Evolutionary conservation across 345 rosid species (phyloP).

Genomic region (Heritiera littoralis): DNA sequence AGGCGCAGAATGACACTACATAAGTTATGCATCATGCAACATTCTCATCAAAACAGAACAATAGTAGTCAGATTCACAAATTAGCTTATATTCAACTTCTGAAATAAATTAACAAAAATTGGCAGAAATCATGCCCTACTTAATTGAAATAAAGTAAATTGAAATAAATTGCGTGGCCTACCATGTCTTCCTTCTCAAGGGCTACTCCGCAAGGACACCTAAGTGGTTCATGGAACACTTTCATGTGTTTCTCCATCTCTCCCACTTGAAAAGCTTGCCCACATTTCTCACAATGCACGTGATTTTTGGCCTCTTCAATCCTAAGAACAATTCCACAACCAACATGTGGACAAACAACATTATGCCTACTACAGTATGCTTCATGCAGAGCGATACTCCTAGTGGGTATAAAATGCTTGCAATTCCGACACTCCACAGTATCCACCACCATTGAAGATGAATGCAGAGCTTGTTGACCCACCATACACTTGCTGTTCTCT

Average conservation of each 20-base stretch:
- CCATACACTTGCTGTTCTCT: slow-evolving; percentile 45
- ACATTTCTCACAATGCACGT: slow-evolving; percentile 83
- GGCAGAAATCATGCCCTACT: background rate
- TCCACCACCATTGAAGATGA: slow-evolving; percentile 63
- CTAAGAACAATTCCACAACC: slow-evolving; percentile 84
- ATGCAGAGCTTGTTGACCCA: slow-evolving; percentile 56
- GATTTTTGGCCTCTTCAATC: slow-evolving; percentile 72
- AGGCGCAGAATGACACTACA: background rate
- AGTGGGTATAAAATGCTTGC: slow-evolving; percentile 81
- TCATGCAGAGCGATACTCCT: slow-evolving; percentile 81
- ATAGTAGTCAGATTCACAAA: background rate
- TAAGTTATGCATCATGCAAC: background rate
- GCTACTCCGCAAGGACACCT: slow-evolving; percentile 79
- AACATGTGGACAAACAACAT: slow-evolving; percentile 61
- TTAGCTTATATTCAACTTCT: background rate
- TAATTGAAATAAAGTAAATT: background rate
- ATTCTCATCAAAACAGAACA: background rate
- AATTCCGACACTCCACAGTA: slow-evolving; percentile 79
- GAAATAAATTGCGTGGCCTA: slow-evolving; percentile 26
- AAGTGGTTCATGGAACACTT: slow-evolving; percentile 84
- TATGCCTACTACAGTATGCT: slow-evolving; percentile 84
- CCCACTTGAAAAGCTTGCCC: slow-evolving; percentile 73
- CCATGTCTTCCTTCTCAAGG: slow-evolving; percentile 91
- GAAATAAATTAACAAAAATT: background rate
- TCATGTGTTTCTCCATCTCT: slow-evolving; percentile 92